Conservation (phyloP, 2,329 filamentous ascomycete genomes). For the Fusarium pilosicola region DNA sequence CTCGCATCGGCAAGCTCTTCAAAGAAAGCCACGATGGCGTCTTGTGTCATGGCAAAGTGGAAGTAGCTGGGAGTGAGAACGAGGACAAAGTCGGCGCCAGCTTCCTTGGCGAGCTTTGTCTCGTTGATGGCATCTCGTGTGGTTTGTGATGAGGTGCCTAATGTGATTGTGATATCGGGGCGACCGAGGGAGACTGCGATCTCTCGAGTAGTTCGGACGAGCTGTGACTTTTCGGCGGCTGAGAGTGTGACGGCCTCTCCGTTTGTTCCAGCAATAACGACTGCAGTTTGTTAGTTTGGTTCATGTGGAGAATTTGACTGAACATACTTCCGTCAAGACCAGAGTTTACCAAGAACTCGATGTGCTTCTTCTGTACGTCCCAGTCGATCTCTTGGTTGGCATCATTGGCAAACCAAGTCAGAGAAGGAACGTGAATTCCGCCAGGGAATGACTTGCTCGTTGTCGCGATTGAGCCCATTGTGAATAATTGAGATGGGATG, state of each 20-base stretch:
- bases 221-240: constrained; percentile 68
- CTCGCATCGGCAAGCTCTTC: constrained; percentile 65
- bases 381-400: constrained; percentile 64
- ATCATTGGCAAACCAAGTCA: constrained; percentile 64
- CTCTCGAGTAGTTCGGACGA: constrained; percentile 70
- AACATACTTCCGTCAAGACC: constrained; percentile 60
- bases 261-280: constrained; percentile 78
- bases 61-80: constrained; percentile 79
- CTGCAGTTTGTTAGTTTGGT: constrained; percentile 36
- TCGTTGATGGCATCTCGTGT: constrained; percentile 73
- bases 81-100: constrained; percentile 74
- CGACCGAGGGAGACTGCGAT: constrained; percentile 67
- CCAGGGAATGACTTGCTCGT: constrained; percentile 53
- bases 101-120: constrained; percentile 68
- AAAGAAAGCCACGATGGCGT: constrained; percentile 72
- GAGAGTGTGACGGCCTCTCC: constrained; percentile 78
- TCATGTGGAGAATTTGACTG: rapidly evolving
- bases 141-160: constrained; percentile 73
- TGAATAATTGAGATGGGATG: background rate
- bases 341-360: constrained; percentile 63
- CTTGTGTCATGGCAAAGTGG: constrained; percentile 68
- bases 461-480: constrained; percentile 44
- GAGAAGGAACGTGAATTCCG: constrained; percentile 65
- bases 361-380: constrained; percentile 62
- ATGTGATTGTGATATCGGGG: constrained; percentile 68